Evolutionary conservation across 2,329 filamentous ascomycete species (phyloP), one percentile per base, ranked within the genome.

Genomic region (Ophiostoma piceae): DNA sequence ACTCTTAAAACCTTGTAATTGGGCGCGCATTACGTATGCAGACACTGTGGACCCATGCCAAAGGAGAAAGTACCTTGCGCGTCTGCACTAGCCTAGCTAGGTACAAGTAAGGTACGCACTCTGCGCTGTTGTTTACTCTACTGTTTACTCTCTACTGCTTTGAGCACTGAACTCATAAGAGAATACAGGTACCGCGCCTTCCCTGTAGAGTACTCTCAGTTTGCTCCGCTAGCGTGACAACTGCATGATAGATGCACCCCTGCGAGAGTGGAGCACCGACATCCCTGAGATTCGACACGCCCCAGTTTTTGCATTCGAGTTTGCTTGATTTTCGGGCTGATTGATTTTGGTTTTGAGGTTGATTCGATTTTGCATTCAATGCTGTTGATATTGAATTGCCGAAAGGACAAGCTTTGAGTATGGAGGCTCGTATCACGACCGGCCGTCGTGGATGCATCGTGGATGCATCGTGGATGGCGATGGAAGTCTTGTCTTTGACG

Each of bases 221-320:
- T 43, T 66, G 64, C 22, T 29, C 22, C 51, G 60, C 32, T 35
- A n/a, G 29, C 60, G 60, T 64, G 37, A 47, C 39, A 51, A 47
- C n/a, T 7, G 47, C n/a, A 22, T 22, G n/a, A 67, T 47, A 47
- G 37, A 29, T n/a, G 32, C 22, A 43, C 60, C 60, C 60, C 60
- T 47, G 43, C 7, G 19, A n/a, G 41, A 32, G 57, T 29, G 60
- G 60, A 37, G 60, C 35, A 37, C 26, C 1, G 26, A 7, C 57
- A 39, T 35, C 60, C n/a, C n/a, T 57, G 51, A 57, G 22, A 57
- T 57, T 29, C 51, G 8, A 26, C 51, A 57, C 51, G 51, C 51
- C n/a, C 51, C 51, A 12, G 3, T 57, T 57, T 57, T 26, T 57
- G 11, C 8, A 29, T 14, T 57, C 19, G 35, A 35, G 35, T 35